phyloP scores from a whole-genome alignment of 2,329 filamentous ascomycete genomes.

The Epichloe scottii region DNA sequence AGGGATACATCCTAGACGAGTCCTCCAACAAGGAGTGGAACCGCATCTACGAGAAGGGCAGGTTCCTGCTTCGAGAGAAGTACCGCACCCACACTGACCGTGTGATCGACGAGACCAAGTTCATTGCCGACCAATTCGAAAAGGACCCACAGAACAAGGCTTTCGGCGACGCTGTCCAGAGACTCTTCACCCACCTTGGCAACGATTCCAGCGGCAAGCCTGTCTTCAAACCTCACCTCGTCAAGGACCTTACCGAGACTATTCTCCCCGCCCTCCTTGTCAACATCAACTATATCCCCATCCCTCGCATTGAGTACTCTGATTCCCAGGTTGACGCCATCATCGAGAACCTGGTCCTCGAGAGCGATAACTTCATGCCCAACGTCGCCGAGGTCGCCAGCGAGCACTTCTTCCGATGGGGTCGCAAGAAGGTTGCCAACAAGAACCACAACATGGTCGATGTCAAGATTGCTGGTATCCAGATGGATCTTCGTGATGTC shows the following conservation, averaged over 20 bases:
- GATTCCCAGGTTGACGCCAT: conserved; percentile 77
- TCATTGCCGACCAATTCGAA: conserved; percentile 79
- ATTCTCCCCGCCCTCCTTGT: conserved; percentile 76
- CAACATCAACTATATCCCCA: conserved; percentile 76
- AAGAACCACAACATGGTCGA: conserved; percentile 73
- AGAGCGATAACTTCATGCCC: conserved; percentile 93
- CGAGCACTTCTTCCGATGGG: conserved; percentile 93
- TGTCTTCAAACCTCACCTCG: conserved; percentile 79
- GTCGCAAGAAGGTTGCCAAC: conserved; percentile 73
- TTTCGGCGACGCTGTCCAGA: conserved; percentile 64
- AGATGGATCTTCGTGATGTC: conserved; percentile 84
- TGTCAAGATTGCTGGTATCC: conserved; percentile 76
- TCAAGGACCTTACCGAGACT: conserved; percentile 80
- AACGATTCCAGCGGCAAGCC: conserved; percentile 75
- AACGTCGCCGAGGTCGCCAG: conserved; percentile 80
- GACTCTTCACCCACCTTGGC: conserved; percentile 79
- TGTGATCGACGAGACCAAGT: conserved; percentile 81
- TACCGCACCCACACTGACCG: conserved; percentile 79
- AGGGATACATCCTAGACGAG: conserved; percentile 84
- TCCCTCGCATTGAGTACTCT: conserved; percentile 87
- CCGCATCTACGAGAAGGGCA: conserved; percentile 69
- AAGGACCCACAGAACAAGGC: conserved; percentile 74
- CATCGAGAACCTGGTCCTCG: conserved; percentile 87
- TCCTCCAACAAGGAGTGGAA: conserved; percentile 72
- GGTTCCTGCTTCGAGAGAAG: conserved; percentile 75